phyloP scores from a whole-genome alignment of 306 rosid genomes.

The Arachis hypogaea region DNA sequence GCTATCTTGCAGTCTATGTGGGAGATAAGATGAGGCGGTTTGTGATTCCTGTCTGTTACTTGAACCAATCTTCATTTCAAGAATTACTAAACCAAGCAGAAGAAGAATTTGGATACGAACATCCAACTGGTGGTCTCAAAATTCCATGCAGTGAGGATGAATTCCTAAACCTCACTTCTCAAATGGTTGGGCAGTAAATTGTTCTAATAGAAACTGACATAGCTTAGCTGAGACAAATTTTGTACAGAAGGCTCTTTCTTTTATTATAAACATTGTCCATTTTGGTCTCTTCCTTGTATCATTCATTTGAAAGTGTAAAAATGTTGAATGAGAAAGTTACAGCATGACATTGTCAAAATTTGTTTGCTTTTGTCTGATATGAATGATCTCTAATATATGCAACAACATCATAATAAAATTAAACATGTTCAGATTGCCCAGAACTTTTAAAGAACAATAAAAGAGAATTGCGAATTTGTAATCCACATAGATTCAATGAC shows the following conservation, averaged over 20 bases:
- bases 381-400: background rate
- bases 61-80: slow-evolving; percentile 42
- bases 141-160: slow-evolving; percentile 28
- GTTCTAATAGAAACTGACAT: background rate
- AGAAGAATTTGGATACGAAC: slow-evolving; percentile 46
- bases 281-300: background rate
- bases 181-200: background rate
- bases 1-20: slow-evolving; percentile 37
- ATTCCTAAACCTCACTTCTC: slow-evolving; percentile 2
- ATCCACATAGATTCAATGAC: no score
- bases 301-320: background rate
- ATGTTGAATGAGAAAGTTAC: slow-evolving; percentile 21
- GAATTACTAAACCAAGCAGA: slow-evolving; percentile 34
- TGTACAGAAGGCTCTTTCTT: slow-evolving; percentile 5
- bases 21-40: slow-evolving; percentile 30
- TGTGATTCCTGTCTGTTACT: slow-evolving; percentile 25
- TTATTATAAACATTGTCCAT: background rate
- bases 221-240: background rate
- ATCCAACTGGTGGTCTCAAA: slow-evolving; percentile 42
- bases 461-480: no score
- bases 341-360: background rate
- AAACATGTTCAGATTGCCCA: background rate
- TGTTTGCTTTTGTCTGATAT: background rate
- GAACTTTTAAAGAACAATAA: no score
- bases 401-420: background rate